Conservation (phyloP, 1,284 basidiomycete species). For the Uromyces viciae-fabae region DNA sequence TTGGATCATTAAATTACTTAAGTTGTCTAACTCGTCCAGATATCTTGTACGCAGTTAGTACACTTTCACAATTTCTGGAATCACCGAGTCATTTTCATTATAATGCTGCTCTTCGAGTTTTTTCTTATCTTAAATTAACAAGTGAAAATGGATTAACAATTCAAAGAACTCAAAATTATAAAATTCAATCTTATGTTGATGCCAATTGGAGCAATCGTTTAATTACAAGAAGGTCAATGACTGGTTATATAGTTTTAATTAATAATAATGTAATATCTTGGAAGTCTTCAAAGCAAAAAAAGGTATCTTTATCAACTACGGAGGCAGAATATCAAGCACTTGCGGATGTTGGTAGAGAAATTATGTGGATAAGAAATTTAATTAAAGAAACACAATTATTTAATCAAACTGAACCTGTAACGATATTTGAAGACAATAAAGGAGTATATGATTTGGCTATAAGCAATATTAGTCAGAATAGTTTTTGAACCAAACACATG, state of each 20-base stretch:
- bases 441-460: conserved; percentile 54
- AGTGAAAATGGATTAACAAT: too few relatives aligned
- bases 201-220: not conserved
- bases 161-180: too few relatives aligned
- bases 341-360: not conserved
- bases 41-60: too few relatives aligned
- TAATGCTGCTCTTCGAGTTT: too few relatives aligned
- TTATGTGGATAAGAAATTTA: not conserved
- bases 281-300: not conserved
- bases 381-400: not conserved
- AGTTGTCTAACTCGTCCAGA: too few relatives aligned
- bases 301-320: not conserved
- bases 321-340: conserved; percentile 24
- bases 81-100: too few relatives aligned
- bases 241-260: not conserved
- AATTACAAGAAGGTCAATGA: not conserved
- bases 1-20: too few relatives aligned
- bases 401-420: conserved; percentile 47
- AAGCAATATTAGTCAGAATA: conserved; percentile 53
- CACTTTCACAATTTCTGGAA: too few relatives aligned
- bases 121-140: too few relatives aligned
- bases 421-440: conserved; percentile 55
- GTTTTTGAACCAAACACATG: conserved; percentile 57
- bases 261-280: not conserved
- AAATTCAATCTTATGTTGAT: not conserved